Conservation (phyloP, 495 filamentous ascomycete genomes). For the Xylaria flabelliformis region DNA sequence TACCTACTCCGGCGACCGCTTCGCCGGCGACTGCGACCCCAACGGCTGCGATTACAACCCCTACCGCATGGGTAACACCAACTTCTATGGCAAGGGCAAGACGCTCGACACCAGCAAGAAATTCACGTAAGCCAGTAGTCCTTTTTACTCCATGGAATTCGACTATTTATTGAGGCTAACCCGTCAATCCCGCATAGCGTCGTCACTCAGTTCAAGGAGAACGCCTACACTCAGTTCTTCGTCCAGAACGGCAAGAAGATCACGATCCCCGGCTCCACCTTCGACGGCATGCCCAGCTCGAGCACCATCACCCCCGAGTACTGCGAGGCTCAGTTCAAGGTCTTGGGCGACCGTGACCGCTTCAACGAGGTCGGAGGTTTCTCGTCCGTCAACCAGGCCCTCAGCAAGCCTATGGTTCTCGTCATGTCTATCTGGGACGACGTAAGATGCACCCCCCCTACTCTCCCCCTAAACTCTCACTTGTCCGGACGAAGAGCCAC, state of each 20-base stretch:
- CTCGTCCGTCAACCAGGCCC: slow-evolving; percentile 59
- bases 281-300: slow-evolving; percentile 58
- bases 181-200: slow-evolving; percentile 54
- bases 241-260: slow-evolving; percentile 72
- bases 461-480: neutral
- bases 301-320: slow-evolving; percentile 64
- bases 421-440: slow-evolving; percentile 83
- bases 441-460: slow-evolving; percentile 36
- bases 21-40: slow-evolving; percentile 71
- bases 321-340: slow-evolving; percentile 66
- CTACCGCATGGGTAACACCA: slow-evolving; percentile 67
- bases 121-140: slow-evolving; percentile 56
- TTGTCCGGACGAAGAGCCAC: neutral
- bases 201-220: slow-evolving; percentile 72
- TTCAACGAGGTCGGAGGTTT: slow-evolving; percentile 69
- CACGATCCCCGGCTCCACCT: slow-evolving; percentile 59
- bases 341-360: slow-evolving; percentile 65
- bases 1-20: slow-evolving; percentile 57
- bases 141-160: neutral
- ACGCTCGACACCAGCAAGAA: slow-evolving; percentile 69
- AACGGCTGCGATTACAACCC: slow-evolving; percentile 80
- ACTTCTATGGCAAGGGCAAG: slow-evolving; percentile 67
- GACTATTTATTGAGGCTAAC: neutral
- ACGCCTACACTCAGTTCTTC: slow-evolving; percentile 74
- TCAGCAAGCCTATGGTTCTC: slow-evolving; percentile 71